Base-by-base conservation (phyloP, 768 basidiomycete species). In the Boletus edulis region DNA sequence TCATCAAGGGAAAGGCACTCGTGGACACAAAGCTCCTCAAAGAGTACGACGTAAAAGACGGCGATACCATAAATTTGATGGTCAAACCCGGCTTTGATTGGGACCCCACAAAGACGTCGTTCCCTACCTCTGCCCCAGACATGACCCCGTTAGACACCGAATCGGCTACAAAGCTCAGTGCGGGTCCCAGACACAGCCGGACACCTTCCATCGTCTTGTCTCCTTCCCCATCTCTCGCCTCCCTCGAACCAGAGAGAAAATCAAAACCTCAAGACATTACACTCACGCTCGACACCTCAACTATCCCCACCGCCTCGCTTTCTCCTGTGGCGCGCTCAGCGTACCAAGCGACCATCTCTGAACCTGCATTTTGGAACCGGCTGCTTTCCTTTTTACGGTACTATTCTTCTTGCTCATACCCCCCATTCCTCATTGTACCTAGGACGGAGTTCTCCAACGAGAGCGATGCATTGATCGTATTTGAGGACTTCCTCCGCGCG, bases 1-100 rank as follows among this genome's bases (percentile, higher is more conserved):
- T 99, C 12, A 78, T 97, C 50, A 98, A 95, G 73, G 97, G 97
- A 53, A 99, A 99, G 71, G 94, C 89, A 0, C 81, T 98, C 59
- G 85, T 84, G 15, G 96, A 98, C 75, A 75, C 75, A 24, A 96
- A 95, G 68, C 82, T 99, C 11, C 75, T 98, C 39, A 88, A 89
- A 66, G 97, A 98, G 69, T 99, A 98, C 76, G 82, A 75, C 65
- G 78, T 95, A 65, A 82, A 85, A 63, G 82, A 87, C 66, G 89
- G 87, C 12, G 86, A 91, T 61, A 87, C 84, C 12, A 76, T 98
- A 63, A 96, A 88, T 70, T 76, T 99, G 43, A 87, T 94, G 77
- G 73, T 94, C 69, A 96, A 95, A 66, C 80, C 92, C 3, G 84
- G 87, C 24, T 78, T 81, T 55, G 75, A 82, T 35, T 83, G 85